A percentile compares a stretch with the other conserved stretches of the same genome.
Evolutionary conservation across 2,329 filamentous ascomycete genomes (phyloP).

Genomic region (Kalmusia sp.): DNA sequence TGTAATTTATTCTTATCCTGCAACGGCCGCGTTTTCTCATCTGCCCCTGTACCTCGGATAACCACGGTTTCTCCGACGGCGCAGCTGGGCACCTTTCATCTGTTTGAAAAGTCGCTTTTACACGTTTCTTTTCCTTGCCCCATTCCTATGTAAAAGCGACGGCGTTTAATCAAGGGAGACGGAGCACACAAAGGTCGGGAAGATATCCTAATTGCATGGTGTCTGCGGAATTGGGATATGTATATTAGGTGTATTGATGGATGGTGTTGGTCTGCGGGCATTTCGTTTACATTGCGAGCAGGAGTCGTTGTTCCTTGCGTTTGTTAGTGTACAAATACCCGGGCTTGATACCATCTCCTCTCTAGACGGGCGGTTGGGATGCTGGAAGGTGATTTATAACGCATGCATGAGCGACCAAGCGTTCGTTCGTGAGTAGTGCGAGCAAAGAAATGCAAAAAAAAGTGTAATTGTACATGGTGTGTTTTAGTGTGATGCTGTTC

Average conservation of each 20-base stretch:
- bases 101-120: slow-evolving; percentile 25
- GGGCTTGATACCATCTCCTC: slow-evolving; percentile 47
- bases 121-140: slow-evolving; percentile 7
- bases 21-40: slow-evolving; percentile 23
- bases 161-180: slow-evolving; percentile 25
- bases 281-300: slow-evolving; percentile 19
- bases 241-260: slow-evolving; percentile 10
- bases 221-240: not conserved
- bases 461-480: no score
- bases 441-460: no score
- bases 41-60: slow-evolving; percentile 23
- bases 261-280: slow-evolving; percentile 24
- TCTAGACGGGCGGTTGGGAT: no score
- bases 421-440: no score
- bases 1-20: slow-evolving; percentile 17
- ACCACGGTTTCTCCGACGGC: slow-evolving; percentile 10
- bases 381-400: no score
- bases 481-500: no score
- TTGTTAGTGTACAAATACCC: slow-evolving; percentile 34
- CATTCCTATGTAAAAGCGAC: slow-evolving; percentile 25
- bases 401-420: no score
- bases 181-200: slow-evolving; percentile 1
- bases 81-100: slow-evolving; percentile 27
- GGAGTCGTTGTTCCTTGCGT: slow-evolving; percentile 1
- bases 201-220: no score